phyloP scores from a whole-genome alignment of 768 basidiomycete species.

The Mrakia hoshinonis region DNA sequence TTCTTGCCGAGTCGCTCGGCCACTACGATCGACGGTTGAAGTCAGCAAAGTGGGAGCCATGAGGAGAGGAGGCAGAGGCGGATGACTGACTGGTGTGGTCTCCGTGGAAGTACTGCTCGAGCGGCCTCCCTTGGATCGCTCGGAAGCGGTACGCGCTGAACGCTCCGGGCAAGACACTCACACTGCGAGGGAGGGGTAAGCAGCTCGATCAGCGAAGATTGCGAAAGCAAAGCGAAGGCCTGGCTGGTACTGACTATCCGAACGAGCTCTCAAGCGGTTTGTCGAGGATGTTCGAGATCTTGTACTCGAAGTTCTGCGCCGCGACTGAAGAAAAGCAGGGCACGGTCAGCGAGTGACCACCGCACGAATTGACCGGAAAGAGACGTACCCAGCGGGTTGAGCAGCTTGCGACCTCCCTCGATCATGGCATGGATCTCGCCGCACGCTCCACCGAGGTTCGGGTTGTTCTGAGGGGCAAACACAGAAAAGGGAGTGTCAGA shows the following conservation, averaged over 20 bases:
- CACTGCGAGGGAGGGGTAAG: constrained; percentile 38
- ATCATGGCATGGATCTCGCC: constrained; percentile 98
- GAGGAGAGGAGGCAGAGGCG: too few species aligned
- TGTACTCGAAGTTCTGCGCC: constrained; percentile 96
- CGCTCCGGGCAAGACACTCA: constrained; percentile 88
- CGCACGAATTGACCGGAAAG: neutral
- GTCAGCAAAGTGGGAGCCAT: neutral
- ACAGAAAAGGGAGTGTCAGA: too few species aligned
- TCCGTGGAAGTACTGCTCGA: constrained; percentile 48
- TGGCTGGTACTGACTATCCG: constrained; percentile 63
- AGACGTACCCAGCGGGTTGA: constrained; percentile 53
- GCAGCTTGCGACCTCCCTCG: constrained; percentile 67
- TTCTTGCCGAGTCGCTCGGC: constrained; percentile 86
- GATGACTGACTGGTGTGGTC: constrained; percentile 49
- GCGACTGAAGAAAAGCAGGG: constrained; percentile 56
- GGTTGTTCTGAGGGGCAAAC: too few species aligned
- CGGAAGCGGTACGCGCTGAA: constrained; percentile 94
- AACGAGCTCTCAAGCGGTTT: constrained; percentile 89
- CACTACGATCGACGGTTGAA: constrained; percentile 51
- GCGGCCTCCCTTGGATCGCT: constrained; percentile 78
- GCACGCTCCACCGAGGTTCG: constrained; percentile 56
- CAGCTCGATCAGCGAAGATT: neutral
- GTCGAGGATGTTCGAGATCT: constrained; percentile 88
- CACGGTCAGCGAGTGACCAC: neutral
- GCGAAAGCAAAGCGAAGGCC: neutral